These are phyloP conservation scores for Saraca asoca DNA, from an alignment of 331 rosid species.

Conservation along the genomic window DNA sequence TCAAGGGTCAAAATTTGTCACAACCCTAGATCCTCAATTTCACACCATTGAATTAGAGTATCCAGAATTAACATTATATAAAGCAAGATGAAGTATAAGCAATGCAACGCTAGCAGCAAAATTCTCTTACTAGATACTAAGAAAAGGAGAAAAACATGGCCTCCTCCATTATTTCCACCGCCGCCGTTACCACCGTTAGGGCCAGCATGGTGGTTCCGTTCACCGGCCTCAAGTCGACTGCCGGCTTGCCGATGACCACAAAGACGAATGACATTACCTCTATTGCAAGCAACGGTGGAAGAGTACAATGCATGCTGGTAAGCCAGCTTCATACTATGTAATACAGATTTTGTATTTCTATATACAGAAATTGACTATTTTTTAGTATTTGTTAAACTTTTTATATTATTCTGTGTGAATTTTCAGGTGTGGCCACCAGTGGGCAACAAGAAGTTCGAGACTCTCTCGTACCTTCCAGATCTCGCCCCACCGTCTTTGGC, in stretches of 20 bases:
- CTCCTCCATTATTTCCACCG: constrained; percentile 56
- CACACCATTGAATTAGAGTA: constrained; percentile 36
- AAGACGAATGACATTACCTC: constrained; percentile 74
- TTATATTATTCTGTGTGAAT: neutral
- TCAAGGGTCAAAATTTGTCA: constrained; percentile 32
- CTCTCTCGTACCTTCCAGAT: constrained; percentile 77
- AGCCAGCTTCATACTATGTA: neutral
- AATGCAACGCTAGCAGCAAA: constrained; percentile 16
- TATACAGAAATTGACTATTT: too few relatives aligned
- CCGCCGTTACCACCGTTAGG: constrained; percentile 52
- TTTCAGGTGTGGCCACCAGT: constrained; percentile 77
- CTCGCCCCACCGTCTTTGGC: neutral
- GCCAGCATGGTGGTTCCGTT: constrained; percentile 63
- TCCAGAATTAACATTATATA: constrained; percentile 37
- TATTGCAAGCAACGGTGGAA: constrained; percentile 66
- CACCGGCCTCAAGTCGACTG: constrained; percentile 68
- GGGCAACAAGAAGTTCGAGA: constrained; percentile 72
- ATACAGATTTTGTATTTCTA: too few relatives aligned
- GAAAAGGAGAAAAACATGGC: constrained; percentile 48
- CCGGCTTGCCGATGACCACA: constrained; percentile 64
- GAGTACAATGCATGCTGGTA: constrained; percentile 74
- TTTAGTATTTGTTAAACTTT: neutral
- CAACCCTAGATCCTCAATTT: constrained; percentile 16
- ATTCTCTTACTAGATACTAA: neutral
- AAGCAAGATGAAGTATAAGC: constrained; percentile 24